phyloP scores from a whole-genome alignment of 805 yeast genomes.

The Candida ponderosae region DNA sequence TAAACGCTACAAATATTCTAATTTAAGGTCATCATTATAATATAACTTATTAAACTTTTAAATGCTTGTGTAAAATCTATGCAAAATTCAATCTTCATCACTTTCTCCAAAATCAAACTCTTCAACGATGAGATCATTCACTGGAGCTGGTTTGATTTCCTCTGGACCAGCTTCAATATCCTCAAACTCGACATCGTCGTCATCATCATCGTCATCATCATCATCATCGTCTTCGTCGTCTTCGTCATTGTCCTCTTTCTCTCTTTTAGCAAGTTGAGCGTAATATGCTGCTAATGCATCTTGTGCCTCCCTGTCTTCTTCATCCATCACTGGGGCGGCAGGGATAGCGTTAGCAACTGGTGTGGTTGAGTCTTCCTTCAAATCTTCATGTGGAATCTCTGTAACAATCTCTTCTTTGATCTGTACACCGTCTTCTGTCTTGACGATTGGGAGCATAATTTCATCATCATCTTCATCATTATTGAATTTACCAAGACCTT shows the following conservation, averaged over 20 bases:
- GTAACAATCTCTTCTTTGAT: constrained; percentile 2
- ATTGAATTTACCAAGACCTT: constrained; percentile 46
- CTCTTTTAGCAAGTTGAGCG: constrained; percentile 65
- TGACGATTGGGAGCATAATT: constrained; percentile 6
- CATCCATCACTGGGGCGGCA: constrained; percentile 21
- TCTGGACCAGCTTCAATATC: neutral
- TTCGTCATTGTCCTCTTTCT: constrained; percentile 52
- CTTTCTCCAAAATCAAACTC: constrained; percentile 26
- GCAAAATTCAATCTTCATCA: constrained; percentile 17
- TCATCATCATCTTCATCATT: constrained; percentile 34
- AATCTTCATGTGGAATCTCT: constrained; percentile 6
- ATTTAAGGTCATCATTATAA: too few species aligned
- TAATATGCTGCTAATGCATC: constrained; percentile 71
- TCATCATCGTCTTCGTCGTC: constrained; percentile 46
- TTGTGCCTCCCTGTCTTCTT: constrained; percentile 60
- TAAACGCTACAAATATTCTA: too few species aligned
- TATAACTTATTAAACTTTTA: too few species aligned
- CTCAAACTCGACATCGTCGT: constrained; percentile 23
- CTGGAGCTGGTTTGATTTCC: neutral
- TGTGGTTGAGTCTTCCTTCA: constrained; percentile 13
- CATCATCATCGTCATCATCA: constrained; percentile 35
- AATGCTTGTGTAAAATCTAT: too few species aligned
- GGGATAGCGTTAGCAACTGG: constrained; percentile 14
- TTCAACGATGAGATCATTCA: constrained; percentile 6
- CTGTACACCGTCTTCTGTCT: constrained; percentile 15